Percentiles rank a stretch among this genome's conserved stretches.
phyloP scores from a whole-genome alignment of 441 rosid genomes.

The Euphorbia celastroides region DNA sequence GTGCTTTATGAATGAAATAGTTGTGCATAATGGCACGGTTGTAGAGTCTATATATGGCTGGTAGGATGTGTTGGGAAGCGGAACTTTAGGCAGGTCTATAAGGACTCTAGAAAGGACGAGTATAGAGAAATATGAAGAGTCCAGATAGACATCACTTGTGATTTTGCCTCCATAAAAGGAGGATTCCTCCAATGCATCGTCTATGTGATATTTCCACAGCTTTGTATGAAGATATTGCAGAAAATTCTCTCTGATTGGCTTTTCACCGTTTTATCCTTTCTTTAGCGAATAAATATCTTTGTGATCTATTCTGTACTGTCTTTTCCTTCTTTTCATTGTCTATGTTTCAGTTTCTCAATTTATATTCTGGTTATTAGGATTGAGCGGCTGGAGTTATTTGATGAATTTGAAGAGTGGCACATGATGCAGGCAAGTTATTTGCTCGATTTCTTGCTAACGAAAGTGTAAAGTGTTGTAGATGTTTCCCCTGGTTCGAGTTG shows the following conservation, averaged over 20 bases:
- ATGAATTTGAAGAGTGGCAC: slow-evolving; percentile 97
- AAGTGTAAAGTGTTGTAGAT: slow-evolving; percentile 3
- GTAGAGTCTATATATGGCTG: neutral
- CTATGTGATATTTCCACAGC: slow-evolving; percentile 5
- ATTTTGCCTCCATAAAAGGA: slow-evolving; percentile 4
- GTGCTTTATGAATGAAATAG: neutral
- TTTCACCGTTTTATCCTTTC: neutral
- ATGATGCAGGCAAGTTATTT: slow-evolving; percentile 93
- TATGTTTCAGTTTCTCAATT: slow-evolving; percentile 20
- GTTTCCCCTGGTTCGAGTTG: neutral
- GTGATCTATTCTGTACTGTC: neutral
- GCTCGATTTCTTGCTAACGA: slow-evolving; percentile 14
- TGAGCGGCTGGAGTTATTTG: slow-evolving; percentile 87
- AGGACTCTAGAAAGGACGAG: neutral
- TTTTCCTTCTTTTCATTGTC: neutral
- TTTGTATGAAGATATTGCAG: neutral
- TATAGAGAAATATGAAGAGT: neutral
- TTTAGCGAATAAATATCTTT: neutral
- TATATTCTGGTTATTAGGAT: slow-evolving; percentile 50
- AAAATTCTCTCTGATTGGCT: neutral
- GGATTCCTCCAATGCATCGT: slow-evolving; percentile 10
- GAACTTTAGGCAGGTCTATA: neutral
- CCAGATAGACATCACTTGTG: neutral
- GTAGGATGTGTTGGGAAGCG: neutral
- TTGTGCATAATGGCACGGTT: neutral